Evolutionary conservation across 2,329 filamentous ascomycete species (phyloP), one percentile per base, ranked within the genome.

Genomic region (Ophiostoma angusticollis): DNA sequence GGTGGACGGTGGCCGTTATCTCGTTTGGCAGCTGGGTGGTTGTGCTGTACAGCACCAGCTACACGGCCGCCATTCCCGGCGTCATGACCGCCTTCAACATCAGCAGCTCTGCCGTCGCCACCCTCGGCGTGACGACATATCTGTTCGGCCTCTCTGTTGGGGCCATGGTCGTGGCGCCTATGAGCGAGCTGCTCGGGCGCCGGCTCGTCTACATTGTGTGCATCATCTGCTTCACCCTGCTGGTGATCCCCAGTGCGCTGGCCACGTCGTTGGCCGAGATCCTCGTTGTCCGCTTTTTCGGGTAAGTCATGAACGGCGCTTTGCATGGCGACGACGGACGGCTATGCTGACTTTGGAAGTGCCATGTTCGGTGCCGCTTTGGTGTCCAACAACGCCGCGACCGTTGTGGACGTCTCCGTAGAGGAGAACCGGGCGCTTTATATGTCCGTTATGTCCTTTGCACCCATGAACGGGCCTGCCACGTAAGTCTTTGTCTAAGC

Each of bases 331-430:
- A n/a, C n/a, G n/a, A n/a, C n/a, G n/a, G n/a, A n/a, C n/a, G n/a
- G n/a, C n/a, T n/a, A n/a, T n/a, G n/a, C n/a, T n/a, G n/a, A n/a
- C n/a, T n/a, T 24, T 31, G 59, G 13, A 25, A 54, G 47, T 1
- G 53, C 53, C 5, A 6, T 56, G 0, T 56, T 57, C n/a, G 53
- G 52, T 4, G 73, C 83, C 6, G 84, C 81, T 30, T 81, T 93
- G 74, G 78, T 94, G 19, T 75, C 78, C 11, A 93, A 93, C 53
- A 75, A 80, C 1, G 84, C 86, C 0, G 87, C 86, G 3, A 84
- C 79, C 7, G 72, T 94, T 9, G 78, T 82, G 21, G 87, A 95
- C 55, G 79, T 94, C 35, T 77, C 84, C n/a, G 69, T 71, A 12
- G 83, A 89, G 32, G 76, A 93, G 35, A 76, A 82, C 51, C 76